These are phyloP conservation scores for Daphne laureola DNA, from an alignment of 441 rosid species.

Conservation along the genomic window DNA sequence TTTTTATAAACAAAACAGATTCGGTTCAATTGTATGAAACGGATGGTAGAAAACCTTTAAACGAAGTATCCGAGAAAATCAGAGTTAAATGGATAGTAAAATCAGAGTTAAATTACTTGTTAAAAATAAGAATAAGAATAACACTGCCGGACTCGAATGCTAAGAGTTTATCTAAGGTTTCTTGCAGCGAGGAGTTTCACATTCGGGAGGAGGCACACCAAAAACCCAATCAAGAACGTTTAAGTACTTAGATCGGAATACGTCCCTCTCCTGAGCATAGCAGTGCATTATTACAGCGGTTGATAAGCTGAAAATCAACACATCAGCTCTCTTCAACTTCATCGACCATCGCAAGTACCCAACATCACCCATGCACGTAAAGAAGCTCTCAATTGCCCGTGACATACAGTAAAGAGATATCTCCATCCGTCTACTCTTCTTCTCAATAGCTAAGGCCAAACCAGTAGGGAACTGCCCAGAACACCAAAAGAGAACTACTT, in stretches of 20 bases:
- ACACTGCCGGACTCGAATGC: too few species aligned
- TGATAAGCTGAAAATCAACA: constrained; percentile 74
- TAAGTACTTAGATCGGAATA: constrained; percentile 82
- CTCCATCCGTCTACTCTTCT: constrained; percentile 90
- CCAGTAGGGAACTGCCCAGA: constrained; percentile 75
- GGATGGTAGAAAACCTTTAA: too few species aligned
- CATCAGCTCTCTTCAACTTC: constrained; percentile 73
- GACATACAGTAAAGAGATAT: constrained; percentile 89
- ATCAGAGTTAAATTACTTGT: too few species aligned
- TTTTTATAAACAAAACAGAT: too few species aligned
- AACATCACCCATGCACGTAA: constrained; percentile 51
- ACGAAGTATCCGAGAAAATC: too few species aligned
- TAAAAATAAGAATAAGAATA: too few species aligned
- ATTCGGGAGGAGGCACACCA: constrained; percentile 61
- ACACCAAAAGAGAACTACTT: too few species aligned
- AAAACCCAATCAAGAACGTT: constrained; percentile 94
- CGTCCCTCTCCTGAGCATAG: constrained; percentile 84
- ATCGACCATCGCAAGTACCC: constrained; percentile 55
- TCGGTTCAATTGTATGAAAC: too few species aligned
- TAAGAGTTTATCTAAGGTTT: neutral
- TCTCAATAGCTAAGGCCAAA: constrained; percentile 77
- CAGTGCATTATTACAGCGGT: constrained; percentile 94
- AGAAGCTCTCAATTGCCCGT: constrained; percentile 89
- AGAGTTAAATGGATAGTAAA: too few species aligned
- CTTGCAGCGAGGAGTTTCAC: constrained; percentile 46